Evolutionary conservation across 345 rosid species (phyloP).

Genomic region (Citrus sinensis): DVS_A1.0 CM039165.1:2456501-2457000

Average conservation of each 20-base stretch:
- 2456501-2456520: not conserved
- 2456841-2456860: too few species aligned
- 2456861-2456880: too few species aligned
- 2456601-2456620: conserved; percentile 16
- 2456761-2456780: too few species aligned
- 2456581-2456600: conserved; percentile 35
- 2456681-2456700: not conserved
- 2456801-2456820: not conserved
- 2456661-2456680: not conserved
- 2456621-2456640: conserved; percentile 18
- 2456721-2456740: not conserved
- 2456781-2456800: too few species aligned
- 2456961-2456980: too few species aligned
- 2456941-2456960: too few species aligned
- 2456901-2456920: too few species aligned
- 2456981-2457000: too few species aligned
- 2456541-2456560: conserved; percentile 47
- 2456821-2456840: too few species aligned
- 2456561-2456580: conserved; percentile 55
- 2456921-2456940: too few species aligned
- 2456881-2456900: too few species aligned
- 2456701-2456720: not conserved
- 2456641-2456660: not conserved
- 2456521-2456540: conserved; percentile 43
- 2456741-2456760: too few species aligned